Evolutionary conservation across 2,329 filamentous ascomycete genomes (phyloP).

Genomic region (Phyllosticta citrichinensis): DNA sequence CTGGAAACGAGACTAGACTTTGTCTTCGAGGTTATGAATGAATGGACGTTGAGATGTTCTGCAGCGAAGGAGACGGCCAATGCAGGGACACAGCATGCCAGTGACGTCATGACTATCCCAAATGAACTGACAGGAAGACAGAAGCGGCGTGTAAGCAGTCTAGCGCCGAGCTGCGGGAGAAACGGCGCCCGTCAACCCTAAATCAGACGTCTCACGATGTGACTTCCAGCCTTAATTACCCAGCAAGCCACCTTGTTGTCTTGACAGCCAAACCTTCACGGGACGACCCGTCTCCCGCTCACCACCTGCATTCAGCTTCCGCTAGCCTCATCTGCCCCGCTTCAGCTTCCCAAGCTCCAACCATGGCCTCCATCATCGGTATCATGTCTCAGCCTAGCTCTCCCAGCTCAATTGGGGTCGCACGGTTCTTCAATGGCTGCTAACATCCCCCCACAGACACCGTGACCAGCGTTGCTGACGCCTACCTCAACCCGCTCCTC

Average conservation of each 20-base stretch:
- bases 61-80: background rate
- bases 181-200: background rate
- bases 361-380: background rate
- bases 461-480: background rate
- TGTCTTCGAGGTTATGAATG: background rate
- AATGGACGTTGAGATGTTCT: background rate
- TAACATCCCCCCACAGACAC: background rate
- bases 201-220: background rate
- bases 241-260: background rate
- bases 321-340: background rate
- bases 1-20: background rate
- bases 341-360: background rate
- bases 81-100: background rate
- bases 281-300: background rate
- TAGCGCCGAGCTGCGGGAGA: background rate
- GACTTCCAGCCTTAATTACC: background rate
- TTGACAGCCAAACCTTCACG: background rate
- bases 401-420: background rate
- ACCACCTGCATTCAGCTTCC: background rate
- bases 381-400: background rate
- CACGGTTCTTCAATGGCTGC: background rate
- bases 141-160: background rate
- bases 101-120: background rate
- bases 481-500: constrained; percentile 33
- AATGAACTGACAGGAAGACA: background rate